Evolutionary conservation across 73 alveolate genomes (phyloP), one percentile per base, ranked within the genome.

Genomic region (Urostyla sp.): DNA sequence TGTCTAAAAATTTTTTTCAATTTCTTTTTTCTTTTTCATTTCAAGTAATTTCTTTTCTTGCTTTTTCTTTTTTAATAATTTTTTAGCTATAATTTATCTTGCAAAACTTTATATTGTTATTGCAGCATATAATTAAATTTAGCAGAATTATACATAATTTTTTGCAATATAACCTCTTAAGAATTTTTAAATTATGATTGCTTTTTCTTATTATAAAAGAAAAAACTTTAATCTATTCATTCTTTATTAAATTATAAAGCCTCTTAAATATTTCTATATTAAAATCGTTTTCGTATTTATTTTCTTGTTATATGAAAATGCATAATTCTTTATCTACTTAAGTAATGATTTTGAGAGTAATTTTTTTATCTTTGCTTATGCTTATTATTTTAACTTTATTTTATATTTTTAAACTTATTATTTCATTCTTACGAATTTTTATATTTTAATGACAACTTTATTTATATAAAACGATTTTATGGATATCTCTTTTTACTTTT

Each of bases 81-180:
- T 45, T 46, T 69, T 69, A 1, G 72, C 83, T 48, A 69, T 10
- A n/a, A 45, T 6, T 30, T n/a, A 28, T 31, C 83, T 69, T 34
- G 53, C 69, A 45, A 69, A 23, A 4, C 57, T 4, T 46, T 69
- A 31, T 1, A 69, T 27, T 48, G 44, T 69, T 5, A 49, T 69
- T 1, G 49, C 20, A 24, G 67, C 15, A 5, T 2, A 24, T 8
- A 46, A 28, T 44, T 15, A 10, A 1, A 11, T 20, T 20, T 10
- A 37, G 34, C 38, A 46, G 34, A 48, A 49, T 16, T 69, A 1
- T 6, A 69, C 55, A 27, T 37, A 45, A 7, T 30, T 3, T 69
- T 30, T 69, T 5, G 83, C 83, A 15, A 36, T 4, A 28, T 24
- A 69, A 6, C 36, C 34, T 48, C 54, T 69, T 27, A 69, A 28